These are phyloP conservation scores for Dactylellina parvicollis DNA, from an alignment of 2,329 filamentous ascomycete genomes.

Conservation along the genomic window DNA sequence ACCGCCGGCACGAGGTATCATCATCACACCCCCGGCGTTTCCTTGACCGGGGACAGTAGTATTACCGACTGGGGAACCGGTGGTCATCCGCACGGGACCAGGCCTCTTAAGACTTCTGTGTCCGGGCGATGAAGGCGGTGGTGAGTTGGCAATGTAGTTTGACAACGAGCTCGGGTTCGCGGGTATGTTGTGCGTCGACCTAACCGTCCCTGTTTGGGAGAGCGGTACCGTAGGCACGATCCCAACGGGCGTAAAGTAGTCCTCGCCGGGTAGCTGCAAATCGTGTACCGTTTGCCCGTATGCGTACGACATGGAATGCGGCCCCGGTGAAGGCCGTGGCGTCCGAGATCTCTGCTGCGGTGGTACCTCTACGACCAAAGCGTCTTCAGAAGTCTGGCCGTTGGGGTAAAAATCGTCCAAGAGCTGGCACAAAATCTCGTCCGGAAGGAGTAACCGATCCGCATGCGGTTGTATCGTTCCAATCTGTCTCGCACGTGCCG, in stretches of 20 bases:
- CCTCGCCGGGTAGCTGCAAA: conserved; percentile 71
- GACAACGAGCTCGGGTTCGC: conserved; percentile 41
- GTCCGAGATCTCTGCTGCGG: conserved; percentile 67
- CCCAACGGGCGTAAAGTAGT: conserved; percentile 83
- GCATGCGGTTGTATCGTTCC: conserved; percentile 62
- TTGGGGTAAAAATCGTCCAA: conserved; percentile 85
- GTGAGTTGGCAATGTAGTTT: conserved; percentile 48
- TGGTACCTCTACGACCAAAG: conserved; percentile 88
- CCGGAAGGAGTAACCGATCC: conserved; percentile 80
- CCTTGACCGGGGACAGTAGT: conserved; percentile 37
- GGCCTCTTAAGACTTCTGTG: conserved; percentile 49
- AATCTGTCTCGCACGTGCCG: conserved; percentile 42
- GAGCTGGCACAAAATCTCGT: conserved; percentile 81
- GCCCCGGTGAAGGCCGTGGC: conserved; percentile 78
- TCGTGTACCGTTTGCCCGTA: conserved; percentile 46
- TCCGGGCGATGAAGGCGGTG: conserved; percentile 49
- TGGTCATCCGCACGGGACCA: conserved; percentile 50
- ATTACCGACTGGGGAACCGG: conserved; percentile 45
- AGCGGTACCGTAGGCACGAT: conserved; percentile 62
- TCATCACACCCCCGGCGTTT: conserved; percentile 29
- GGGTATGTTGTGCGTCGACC: conserved; percentile 46
- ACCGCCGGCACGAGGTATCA: conserved; percentile 34
- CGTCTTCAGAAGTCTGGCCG: conserved; percentile 87
- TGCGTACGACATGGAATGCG: conserved; percentile 57
- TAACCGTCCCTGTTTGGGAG: conserved; percentile 36